A percentile compares a stretch with the other conserved stretches of the same genome.
phyloP scores from a whole-genome alignment of 2,329 filamentous ascomycete genomes.

The Colletotrichum gloeosporioides region DNA sequence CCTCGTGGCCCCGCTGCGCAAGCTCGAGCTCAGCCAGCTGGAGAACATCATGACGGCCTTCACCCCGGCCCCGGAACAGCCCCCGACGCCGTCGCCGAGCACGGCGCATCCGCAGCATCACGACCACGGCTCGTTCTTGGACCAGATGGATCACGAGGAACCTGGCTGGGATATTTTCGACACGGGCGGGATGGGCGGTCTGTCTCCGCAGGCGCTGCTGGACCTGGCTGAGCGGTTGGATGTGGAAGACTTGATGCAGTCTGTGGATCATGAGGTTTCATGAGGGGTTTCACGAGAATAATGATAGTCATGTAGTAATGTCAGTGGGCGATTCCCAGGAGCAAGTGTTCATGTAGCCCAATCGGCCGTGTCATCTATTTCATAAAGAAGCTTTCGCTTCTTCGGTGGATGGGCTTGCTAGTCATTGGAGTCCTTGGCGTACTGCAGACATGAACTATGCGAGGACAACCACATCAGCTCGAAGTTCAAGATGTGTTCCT shows the following conservation, averaged over 20 bases:
- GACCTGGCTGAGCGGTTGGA: conserved; percentile 36
- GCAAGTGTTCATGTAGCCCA: not conserved
- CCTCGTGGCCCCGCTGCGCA: conserved; percentile 39
- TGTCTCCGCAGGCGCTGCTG: conserved; percentile 34
- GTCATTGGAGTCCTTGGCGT: not conserved
- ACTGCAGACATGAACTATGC: not conserved
- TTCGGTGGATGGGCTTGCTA: too few relatives aligned
- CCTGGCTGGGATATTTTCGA: conserved; percentile 36
- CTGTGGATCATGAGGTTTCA: not conserved
- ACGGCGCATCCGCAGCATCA: conserved; percentile 5
- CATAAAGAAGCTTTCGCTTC: not conserved
- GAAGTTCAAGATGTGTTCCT: not conserved
- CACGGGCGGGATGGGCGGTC: conserved; percentile 33
- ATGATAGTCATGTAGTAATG: not conserved
- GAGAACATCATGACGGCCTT: conserved; percentile 40
- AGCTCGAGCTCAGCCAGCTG: conserved; percentile 40
- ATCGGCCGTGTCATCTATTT: not conserved
- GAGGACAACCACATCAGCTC: not conserved
- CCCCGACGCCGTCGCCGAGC: conserved; percentile 21
- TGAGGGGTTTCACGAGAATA: not conserved
- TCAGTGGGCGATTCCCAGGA: not conserved
- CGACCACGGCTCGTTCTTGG: conserved; percentile 8
- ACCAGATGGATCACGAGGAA: conserved; percentile 15
- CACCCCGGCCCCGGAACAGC: conserved; percentile 29
- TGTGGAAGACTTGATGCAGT: conserved; percentile 20